Evolutionary conservation across 1,139 yeast species (phyloP).

Genomic region (Groenewaldozyma auringiensis): DNA sequence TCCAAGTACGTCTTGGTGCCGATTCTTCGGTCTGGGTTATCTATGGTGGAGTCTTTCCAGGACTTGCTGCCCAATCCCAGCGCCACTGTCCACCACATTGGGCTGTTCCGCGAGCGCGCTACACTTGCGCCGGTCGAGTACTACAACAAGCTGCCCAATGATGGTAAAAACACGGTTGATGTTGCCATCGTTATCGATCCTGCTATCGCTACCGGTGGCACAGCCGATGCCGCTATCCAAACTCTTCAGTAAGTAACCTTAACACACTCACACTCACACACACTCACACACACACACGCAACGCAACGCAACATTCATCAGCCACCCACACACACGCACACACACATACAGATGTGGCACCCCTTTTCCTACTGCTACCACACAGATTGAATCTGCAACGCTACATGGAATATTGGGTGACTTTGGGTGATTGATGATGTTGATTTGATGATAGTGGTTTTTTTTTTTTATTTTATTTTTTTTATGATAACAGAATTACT

Average conservation of each 20-base stretch:
- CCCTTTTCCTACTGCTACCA: no score
- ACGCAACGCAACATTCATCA: no score
- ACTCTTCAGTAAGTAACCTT: constrained; percentile 20
- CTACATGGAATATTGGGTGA: no score
- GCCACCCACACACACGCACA: no score
- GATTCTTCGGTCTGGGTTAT: constrained; percentile 29
- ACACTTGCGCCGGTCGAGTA: constrained; percentile 32
- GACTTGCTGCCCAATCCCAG: constrained; percentile 25
- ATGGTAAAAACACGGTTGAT: constrained; percentile 16
- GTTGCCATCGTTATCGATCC: constrained; percentile 32
- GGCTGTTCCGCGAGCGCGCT: constrained; percentile 29
- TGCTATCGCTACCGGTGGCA: constrained; percentile 33
- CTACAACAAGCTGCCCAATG: constrained; percentile 31
- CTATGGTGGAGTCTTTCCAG: constrained; percentile 30
- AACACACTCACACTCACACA: neutral
- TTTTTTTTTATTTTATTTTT: no score
- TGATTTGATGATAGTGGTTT: no score
- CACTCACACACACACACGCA: no score
- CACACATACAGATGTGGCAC: no score
- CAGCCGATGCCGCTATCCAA: constrained; percentile 31
- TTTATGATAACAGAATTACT: no score
- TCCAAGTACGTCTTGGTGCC: constrained; percentile 26
- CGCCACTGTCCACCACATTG: constrained; percentile 30
- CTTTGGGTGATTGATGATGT: no score
- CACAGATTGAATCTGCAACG: no score